These are phyloP conservation scores for Chlamydomonas schloesseri DNA, from an alignment of 139 green algal genomes.

Conservation along the genomic window DNA sequence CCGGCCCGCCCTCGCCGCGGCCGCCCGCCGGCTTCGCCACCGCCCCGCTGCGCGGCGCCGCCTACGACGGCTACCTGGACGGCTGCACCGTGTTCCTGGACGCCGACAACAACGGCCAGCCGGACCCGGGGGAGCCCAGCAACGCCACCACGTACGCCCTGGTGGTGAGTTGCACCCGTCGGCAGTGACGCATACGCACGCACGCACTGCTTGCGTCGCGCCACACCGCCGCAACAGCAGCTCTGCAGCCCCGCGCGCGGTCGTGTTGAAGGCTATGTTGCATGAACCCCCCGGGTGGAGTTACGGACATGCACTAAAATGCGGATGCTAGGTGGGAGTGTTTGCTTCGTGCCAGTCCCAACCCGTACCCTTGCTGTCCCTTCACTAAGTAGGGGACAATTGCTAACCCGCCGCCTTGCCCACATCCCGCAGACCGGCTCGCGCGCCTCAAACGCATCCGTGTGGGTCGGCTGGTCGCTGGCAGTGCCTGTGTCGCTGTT, in stretches of 20 bases:
- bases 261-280: too few species aligned
- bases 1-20: too few species aligned
- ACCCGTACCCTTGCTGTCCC: too few species aligned
- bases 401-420: neutral
- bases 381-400: too few species aligned
- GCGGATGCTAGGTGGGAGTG: too few species aligned
- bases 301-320: too few species aligned
- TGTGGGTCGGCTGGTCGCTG: conserved; percentile 11
- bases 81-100: neutral
- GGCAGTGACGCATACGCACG: neutral
- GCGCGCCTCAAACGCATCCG: neutral
- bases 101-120: neutral
- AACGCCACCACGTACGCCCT: neutral
- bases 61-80: neutral
- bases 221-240: too few species aligned
- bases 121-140: neutral
- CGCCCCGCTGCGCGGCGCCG: neutral
- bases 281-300: too few species aligned
- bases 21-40: too few species aligned
- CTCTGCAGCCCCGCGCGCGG: neutral
- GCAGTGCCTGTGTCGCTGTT: neutral
- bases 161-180: neutral
- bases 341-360: too few species aligned
- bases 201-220: neutral
- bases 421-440: neutral